Percentiles rank a stretch among this genome's conserved stretches.
These are phyloP conservation scores for Fusarium scirpi DNA, from an alignment of 2,329 filamentous ascomycete species.

Conservation along the genomic window DNA sequence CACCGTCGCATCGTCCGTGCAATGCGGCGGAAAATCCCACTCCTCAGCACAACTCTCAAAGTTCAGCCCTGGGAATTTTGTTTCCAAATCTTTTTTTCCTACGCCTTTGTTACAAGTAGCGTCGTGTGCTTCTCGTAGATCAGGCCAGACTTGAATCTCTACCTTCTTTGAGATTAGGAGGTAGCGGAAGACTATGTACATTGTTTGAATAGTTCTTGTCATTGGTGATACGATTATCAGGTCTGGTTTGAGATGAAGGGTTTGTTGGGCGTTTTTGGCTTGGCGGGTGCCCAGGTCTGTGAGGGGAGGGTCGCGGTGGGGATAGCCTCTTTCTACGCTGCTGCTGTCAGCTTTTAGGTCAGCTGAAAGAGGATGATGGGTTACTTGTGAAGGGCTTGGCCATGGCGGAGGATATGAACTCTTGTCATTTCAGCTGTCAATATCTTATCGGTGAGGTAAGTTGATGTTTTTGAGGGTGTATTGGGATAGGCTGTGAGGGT, in stretches of 20 bases:
- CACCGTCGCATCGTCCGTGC: constrained; percentile 18
- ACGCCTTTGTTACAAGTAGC: constrained; percentile 43
- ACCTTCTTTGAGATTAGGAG: constrained; percentile 6
- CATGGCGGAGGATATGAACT: constrained; percentile 33
- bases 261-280: constrained; percentile 10
- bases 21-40: constrained; percentile 40
- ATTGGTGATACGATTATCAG: constrained; percentile 32
- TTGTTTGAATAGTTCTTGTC: constrained; percentile 40
- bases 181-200: constrained; percentile 31
- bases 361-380: no score
- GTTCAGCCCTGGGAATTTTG: constrained; percentile 37
- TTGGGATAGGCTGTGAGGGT: not conserved
- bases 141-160: constrained; percentile 41
- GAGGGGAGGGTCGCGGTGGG: constrained; percentile 32
- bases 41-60: constrained; percentile 33
- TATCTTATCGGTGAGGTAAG: not conserved
- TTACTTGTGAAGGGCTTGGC: constrained; percentile 32
- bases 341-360: not conserved
- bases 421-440: constrained; percentile 1
- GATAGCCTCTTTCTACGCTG: constrained; percentile 37
- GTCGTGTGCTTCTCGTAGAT: constrained; percentile 43
- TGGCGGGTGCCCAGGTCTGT: constrained; percentile 27
- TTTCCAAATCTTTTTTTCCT: constrained; percentile 18
- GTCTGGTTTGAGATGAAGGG: constrained; percentile 5
- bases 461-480: not conserved